These are phyloP conservation scores for Geoglossum cookeanum DNA, from an alignment of 2,329 filamentous ascomycete genomes.

Conservation along the genomic window DNA sequence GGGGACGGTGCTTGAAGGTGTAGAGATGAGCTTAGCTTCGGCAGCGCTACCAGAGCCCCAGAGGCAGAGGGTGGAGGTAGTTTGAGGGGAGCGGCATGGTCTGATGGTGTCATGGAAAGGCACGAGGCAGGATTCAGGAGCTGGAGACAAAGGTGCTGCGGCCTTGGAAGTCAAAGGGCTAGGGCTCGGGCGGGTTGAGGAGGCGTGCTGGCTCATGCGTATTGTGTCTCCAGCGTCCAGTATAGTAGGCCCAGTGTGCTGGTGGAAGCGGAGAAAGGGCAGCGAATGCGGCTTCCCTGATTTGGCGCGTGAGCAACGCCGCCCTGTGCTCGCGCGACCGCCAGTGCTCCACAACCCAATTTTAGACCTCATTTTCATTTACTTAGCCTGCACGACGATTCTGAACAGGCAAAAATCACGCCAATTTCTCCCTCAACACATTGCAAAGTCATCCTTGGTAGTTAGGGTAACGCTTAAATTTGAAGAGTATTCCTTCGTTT, in stretches of 20 bases:
- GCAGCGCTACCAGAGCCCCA: slow-evolving; percentile 39
- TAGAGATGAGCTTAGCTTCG: slow-evolving; percentile 38
- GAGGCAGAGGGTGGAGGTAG: slow-evolving; percentile 51
- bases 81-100: slow-evolving; percentile 44
- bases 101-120: slow-evolving; percentile 46
- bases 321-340: no score
- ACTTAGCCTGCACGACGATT: neutral
- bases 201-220: neutral
- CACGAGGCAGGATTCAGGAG: neutral
- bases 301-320: no score
- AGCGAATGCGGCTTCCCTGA: neutral
- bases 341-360: no score
- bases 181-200: neutral
- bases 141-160: neutral
- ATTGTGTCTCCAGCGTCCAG: neutral
- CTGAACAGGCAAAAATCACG: neutral
- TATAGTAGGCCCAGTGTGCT: neutral
- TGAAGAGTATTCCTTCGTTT: neutral
- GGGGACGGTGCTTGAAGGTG: slow-evolving; percentile 36
- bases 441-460: neutral
- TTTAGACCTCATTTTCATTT: neutral
- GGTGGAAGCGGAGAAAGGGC: neutral
- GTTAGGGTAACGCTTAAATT: no score
- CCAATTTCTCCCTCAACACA: neutral
- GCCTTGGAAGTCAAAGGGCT: neutral